A percentile compares a stretch with the other conserved stretches of the same genome.
Evolutionary conservation across 2,329 filamentous ascomycete genomes (phyloP).

Genomic region (Alternaria sp.): DNA sequence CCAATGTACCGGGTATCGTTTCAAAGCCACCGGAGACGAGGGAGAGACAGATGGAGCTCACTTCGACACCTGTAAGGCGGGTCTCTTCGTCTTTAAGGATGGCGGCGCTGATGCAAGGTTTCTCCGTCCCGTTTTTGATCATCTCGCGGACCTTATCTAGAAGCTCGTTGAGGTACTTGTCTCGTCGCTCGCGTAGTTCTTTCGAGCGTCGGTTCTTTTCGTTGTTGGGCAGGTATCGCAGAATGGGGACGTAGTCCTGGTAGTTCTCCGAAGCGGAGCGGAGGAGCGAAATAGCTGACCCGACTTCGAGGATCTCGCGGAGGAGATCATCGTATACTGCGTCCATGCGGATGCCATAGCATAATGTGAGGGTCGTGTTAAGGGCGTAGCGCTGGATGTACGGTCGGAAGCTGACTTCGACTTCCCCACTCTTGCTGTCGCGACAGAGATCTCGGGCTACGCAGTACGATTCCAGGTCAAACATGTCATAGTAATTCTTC

Average conservation of each 20-base stretch:
- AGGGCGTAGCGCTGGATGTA: constrained; percentile 62
- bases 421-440: constrained; percentile 52
- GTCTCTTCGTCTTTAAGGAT: constrained; percentile 63
- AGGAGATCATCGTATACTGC: constrained; percentile 59
- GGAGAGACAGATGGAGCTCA: constrained; percentile 60
- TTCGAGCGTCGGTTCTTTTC: constrained; percentile 57
- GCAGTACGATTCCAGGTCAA: constrained; percentile 60
- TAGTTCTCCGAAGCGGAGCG: constrained; percentile 60
- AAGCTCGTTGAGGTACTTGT: constrained; percentile 58
- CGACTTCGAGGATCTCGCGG: constrained; percentile 61
- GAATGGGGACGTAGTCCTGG: constrained; percentile 60
- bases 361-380: constrained; percentile 62
- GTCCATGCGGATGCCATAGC: constrained; percentile 64
- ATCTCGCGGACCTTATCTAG: constrained; percentile 59
- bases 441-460: constrained; percentile 56
- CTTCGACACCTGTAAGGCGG: constrained; percentile 60
- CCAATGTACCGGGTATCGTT: constrained; percentile 62
- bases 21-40: constrained; percentile 63
- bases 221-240: constrained; percentile 60
- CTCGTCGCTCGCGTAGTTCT: constrained; percentile 56
- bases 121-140: constrained; percentile 60
- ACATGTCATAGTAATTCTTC: constrained; percentile 59
- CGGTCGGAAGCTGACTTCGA: constrained; percentile 56
- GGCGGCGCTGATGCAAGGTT: constrained; percentile 61
- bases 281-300: constrained; percentile 58